Evolutionary conservation across 139 green algal species (phyloP).

Genomic region (Auxenochlorella protothecoides): DNA sequence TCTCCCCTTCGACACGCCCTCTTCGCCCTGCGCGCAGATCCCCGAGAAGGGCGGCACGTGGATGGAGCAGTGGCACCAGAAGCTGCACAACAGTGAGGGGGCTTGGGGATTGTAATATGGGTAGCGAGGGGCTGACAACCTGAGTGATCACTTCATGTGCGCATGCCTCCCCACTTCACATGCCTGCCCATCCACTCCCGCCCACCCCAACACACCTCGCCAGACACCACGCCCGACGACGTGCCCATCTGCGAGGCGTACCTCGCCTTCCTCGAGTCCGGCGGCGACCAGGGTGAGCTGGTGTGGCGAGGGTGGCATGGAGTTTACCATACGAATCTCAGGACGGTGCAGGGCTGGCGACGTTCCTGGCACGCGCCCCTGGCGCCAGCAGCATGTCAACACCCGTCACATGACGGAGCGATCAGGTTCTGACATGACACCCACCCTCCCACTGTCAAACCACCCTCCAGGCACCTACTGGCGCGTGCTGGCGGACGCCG

Average conservation of each 20-base stretch:
- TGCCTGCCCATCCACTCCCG: neutral
- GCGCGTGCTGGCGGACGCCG: conserved; percentile 70
- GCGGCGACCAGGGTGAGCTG: conserved; percentile 57
- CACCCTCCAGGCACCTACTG: conserved; percentile 59
- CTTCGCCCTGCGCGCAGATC: too few species aligned
- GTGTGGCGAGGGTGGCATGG: neutral
- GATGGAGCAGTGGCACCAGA: conserved; percentile 97
- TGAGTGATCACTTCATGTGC: neutral
- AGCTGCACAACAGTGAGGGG: conserved; percentile 55
- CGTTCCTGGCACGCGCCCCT: too few species aligned
- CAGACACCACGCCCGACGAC: conserved; percentile 96
- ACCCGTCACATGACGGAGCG: conserved; percentile 26
- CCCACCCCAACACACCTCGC: conserved; percentile 31
- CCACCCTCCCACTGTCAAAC: too few species aligned
- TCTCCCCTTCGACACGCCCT: neutral
- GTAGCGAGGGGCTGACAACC: too few species aligned
- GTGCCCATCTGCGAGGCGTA: conserved; percentile 98
- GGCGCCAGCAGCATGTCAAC: too few species aligned
- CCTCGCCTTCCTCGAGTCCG: conserved; percentile 73
- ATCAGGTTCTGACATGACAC: too few species aligned
- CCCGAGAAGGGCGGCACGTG: conserved; percentile 65
- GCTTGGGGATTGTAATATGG: neutral
- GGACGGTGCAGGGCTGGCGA: too few species aligned
- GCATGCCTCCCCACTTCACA: neutral
- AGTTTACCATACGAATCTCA: too few species aligned